Evolutionary conservation across 345 rosid species (phyloP).

Genomic region (Populus pruinosa): DNA sequence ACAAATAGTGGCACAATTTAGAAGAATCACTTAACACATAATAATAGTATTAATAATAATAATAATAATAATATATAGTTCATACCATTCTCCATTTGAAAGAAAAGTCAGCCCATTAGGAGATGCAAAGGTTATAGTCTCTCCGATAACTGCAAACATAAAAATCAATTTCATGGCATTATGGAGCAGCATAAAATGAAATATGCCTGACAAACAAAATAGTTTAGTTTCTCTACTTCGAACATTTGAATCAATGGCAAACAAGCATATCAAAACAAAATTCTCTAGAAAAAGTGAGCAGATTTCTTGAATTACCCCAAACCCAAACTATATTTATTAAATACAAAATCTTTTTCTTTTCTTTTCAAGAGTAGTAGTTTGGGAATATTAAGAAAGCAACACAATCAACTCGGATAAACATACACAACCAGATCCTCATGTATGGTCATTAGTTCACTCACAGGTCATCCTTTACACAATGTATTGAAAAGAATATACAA

Average conservation of each 20-base stretch:
- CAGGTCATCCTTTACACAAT: not conserved
- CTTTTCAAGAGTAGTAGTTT: too few species aligned
- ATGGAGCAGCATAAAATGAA: not conserved
- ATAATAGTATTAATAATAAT: not conserved
- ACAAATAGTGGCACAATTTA: not conserved
- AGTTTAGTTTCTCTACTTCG: not conserved
- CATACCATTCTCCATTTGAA: conserved; percentile 97
- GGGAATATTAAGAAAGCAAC: too few species aligned
- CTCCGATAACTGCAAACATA: conserved; percentile 77
- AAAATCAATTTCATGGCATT: conserved; percentile 17
- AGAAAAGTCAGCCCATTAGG: conserved; percentile 62
- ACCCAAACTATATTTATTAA: too few species aligned
- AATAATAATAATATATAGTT: not conserved
- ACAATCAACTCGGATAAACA: too few species aligned
- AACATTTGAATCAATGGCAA: not conserved
- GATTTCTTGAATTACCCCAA: not conserved
- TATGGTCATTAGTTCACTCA: not conserved
- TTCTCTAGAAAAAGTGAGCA: not conserved
- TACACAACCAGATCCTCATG: not conserved
- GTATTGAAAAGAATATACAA: not conserved
- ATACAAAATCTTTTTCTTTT: too few species aligned
- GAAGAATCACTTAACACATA: not conserved
- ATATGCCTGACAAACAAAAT: not conserved
- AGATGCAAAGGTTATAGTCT: conserved; percentile 74
- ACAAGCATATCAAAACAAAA: not conserved